Percentiles rank a stretch among this genome's conserved stretches.
Conservation (phyloP, 129 eudicot species). For the Artemisia annua region DNA sequence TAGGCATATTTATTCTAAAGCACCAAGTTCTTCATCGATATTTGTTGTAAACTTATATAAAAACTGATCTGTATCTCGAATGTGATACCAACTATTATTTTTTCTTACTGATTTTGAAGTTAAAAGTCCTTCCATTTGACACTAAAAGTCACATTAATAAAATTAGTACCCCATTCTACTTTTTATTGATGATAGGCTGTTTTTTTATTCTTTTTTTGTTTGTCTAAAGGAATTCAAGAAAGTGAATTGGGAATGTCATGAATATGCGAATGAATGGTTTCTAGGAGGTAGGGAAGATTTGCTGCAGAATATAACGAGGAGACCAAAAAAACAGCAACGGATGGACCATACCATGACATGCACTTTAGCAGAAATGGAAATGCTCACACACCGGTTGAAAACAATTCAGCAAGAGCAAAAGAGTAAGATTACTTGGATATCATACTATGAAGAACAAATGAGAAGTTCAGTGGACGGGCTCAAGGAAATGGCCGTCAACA, state of each 20-base stretch:
- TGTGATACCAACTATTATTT: neutral
- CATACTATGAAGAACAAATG: conserved; percentile 18
- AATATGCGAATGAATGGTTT: conserved; percentile 37
- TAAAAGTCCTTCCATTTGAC: neutral
- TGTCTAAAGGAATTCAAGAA: conserved; percentile 22
- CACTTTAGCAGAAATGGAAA: conserved; percentile 1
- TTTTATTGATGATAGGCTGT: neutral
- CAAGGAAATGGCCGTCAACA: conserved; percentile 11
- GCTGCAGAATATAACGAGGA: conserved; percentile 17
- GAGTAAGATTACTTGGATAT: conserved; percentile 6
- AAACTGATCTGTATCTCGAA: neutral
- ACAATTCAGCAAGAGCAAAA: conserved; percentile 21
- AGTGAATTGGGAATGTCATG: conserved; percentile 21
- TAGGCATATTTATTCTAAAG: neutral
- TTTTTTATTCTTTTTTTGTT: neutral
- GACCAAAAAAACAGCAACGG: conserved; percentile 4
- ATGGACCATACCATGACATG: neutral
- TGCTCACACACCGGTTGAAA: conserved; percentile 15
- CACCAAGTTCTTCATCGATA: neutral
- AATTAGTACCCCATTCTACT: neutral
- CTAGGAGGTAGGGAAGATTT: conserved; percentile 6
- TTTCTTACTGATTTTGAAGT: neutral
- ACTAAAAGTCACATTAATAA: neutral
- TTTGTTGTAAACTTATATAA: neutral
- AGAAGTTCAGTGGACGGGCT: neutral